Conservation (phyloP, 179 eudicot genomes). For the Silene vulgaris region DNA sequence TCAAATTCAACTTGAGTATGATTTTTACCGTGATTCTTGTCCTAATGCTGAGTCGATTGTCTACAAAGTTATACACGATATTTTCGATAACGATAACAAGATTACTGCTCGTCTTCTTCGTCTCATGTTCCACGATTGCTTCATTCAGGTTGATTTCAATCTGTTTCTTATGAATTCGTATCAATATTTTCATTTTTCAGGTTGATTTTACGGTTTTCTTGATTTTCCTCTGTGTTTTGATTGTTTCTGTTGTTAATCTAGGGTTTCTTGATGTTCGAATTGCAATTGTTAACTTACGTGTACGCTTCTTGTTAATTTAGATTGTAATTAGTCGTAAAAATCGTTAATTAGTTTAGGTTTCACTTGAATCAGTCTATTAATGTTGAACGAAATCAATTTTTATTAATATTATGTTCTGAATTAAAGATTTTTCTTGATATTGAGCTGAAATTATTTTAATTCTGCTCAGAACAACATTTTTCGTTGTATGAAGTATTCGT, state of each 20-base stretch:
- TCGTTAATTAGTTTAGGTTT: not conserved
- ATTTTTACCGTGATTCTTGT: constrained; percentile 28
- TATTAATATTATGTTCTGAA: too few species aligned
- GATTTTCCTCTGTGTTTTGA: not conserved
- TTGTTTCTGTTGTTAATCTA: not conserved
- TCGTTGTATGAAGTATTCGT: not conserved
- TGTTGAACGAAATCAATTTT: too few species aligned
- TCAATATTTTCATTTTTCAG: not conserved
- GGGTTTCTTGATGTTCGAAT: constrained; percentile 3
- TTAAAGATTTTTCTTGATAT: not conserved
- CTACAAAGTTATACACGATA: constrained; percentile 16
- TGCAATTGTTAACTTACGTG: not conserved
- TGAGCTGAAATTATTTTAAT: not conserved
- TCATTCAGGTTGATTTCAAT: constrained; percentile 16
- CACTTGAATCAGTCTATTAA: too few species aligned
- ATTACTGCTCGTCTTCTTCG: constrained; percentile 31
- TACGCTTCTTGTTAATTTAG: not conserved
- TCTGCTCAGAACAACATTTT: not conserved
- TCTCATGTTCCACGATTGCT: constrained; percentile 39
- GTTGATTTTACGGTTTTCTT: not conserved
- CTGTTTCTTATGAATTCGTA: not conserved
- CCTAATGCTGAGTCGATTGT: constrained; percentile 27
- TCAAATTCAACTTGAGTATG: constrained; percentile 21
- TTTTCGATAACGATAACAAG: constrained; percentile 11
- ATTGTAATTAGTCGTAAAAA: not conserved